Conservation (phyloP, 495 filamentous ascomycete genomes). For the Penicillium psychrofluorescens region DNA sequence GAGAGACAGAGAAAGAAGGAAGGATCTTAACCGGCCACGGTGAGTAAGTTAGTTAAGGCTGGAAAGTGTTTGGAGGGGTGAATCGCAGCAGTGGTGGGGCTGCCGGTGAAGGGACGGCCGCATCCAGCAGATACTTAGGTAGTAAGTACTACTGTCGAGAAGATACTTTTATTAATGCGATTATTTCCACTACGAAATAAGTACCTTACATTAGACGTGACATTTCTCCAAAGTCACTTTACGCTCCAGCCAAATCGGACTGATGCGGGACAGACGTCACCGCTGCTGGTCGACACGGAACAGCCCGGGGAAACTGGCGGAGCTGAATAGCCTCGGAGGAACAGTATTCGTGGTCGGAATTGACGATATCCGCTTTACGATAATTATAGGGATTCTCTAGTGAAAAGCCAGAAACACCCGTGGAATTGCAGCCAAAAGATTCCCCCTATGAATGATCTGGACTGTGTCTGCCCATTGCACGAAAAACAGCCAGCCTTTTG, state of each 20-base stretch:
- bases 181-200: neutral
- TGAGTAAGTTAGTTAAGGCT: slow-evolving; percentile 20
- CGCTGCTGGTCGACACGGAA: slow-evolving; percentile 26
- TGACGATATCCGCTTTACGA: too few relatives aligned
- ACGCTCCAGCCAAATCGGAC: slow-evolving; percentile 30
- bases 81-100: slow-evolving; percentile 10
- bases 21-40: slow-evolving; percentile 19
- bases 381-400: neutral
- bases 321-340: slow-evolving; percentile 33
- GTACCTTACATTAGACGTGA: slow-evolving; percentile 4
- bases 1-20: neutral
- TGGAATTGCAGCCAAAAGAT: neutral
- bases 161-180: slow-evolving; percentile 2
- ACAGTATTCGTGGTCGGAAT: slow-evolving; percentile 5
- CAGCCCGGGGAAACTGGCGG: slow-evolving; percentile 19
- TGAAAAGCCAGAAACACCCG: neutral
- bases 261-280: slow-evolving; percentile 46
- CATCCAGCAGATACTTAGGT: slow-evolving; percentile 12
- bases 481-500: neutral
- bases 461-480: too few relatives aligned
- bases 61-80: slow-evolving; percentile 12
- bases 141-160: slow-evolving; percentile 4
- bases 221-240: slow-evolving; percentile 2
- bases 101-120: slow-evolving; percentile 18
- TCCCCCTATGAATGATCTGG: neutral